Evolutionary conservation across 139 green algal genomes (phyloP).

Genomic region (Haematococcus lacustris): DNA sequence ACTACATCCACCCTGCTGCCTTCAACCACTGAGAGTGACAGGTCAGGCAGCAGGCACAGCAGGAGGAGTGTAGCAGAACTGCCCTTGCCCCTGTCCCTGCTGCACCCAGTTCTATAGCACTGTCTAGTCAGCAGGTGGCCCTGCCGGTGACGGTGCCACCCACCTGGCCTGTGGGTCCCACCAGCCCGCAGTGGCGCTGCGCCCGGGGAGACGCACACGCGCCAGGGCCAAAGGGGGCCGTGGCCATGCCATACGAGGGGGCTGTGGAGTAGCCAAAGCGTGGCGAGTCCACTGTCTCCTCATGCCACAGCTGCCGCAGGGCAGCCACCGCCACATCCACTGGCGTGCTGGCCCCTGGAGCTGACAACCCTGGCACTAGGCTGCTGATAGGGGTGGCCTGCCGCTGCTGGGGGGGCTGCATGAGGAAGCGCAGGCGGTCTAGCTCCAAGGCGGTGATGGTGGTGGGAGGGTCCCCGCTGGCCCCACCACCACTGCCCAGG

Average conservation of each 20-base stretch:
- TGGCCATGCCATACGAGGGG: not conserved
- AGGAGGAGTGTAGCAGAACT: too few relatives aligned
- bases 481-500: not conserved
- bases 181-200: too few relatives aligned
- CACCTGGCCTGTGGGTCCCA: conserved; percentile 13
- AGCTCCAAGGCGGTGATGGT: conserved; percentile 47
- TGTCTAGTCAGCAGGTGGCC: too few relatives aligned
- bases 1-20: too few relatives aligned
- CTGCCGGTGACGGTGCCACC: too few relatives aligned
- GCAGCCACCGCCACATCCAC: conserved; percentile 13
- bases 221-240: not conserved
- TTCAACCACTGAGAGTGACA: too few relatives aligned
- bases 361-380: conserved; percentile 2
- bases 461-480: not conserved
- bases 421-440: conserved; percentile 49
- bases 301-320: conserved; percentile 13
- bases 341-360: not conserved
- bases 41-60: too few relatives aligned
- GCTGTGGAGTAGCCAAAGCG: conserved; percentile 3
- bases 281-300: conserved; percentile 15
- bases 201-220: too few relatives aligned
- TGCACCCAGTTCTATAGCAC: too few relatives aligned
- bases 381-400: not conserved
- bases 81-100: too few relatives aligned
- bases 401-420: not conserved